phyloP scores from a whole-genome alignment of 73 alveolate species.

The Tetrahymena elliotti region DNA sequence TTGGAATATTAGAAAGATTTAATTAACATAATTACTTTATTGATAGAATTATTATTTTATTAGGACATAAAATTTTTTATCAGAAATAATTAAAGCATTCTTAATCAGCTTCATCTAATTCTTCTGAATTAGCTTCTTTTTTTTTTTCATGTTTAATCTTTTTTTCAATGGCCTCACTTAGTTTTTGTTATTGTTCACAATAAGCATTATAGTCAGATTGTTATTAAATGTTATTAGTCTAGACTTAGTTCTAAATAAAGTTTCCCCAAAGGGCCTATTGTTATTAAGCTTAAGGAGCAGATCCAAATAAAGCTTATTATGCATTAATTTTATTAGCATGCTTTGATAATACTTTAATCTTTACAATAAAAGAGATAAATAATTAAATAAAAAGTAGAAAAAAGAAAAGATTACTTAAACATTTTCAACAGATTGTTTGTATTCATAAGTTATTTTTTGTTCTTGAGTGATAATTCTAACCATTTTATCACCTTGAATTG shows the following conservation, averaged over 20 bases:
- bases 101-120: not conserved
- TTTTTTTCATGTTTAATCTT: not conserved
- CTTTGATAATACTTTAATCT: not conserved
- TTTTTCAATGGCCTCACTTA: not conserved
- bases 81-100: not conserved
- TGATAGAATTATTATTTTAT: not conserved
- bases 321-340: not conserved
- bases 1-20: too few relatives aligned
- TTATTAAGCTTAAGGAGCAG: not conserved
- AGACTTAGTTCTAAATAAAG: not conserved
- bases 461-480: conserved; percentile 70
- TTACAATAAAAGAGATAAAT: not conserved
- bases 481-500: conserved; percentile 64
- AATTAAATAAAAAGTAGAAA: not conserved
- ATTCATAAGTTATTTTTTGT: conserved; percentile 53
- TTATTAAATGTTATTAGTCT: not conserved
- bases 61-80: not conserved
- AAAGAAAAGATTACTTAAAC: conserved; percentile 34
- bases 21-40: too few relatives aligned
- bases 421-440: conserved; percentile 54
- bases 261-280: not conserved
- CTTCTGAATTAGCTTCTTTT: not conserved
- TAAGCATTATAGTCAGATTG: not conserved
- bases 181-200: not conserved
- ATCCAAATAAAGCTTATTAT: not conserved